These are phyloP conservation scores for Termitomyces sp. DNA, from an alignment of 768 basidiomycete species.

Conservation along the genomic window DNA sequence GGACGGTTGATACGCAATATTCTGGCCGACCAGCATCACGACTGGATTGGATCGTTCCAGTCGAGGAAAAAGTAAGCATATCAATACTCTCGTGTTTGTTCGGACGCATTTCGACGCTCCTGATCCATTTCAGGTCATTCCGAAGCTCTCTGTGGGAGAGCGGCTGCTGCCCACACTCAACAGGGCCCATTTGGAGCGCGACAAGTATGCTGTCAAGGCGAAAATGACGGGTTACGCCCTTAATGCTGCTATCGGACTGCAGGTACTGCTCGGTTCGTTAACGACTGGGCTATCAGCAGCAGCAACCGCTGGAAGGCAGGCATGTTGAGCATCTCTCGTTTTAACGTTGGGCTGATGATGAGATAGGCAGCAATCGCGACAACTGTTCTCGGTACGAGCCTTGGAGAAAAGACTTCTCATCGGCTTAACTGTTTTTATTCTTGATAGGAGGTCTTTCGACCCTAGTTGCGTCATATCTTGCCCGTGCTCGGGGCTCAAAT, in stretches of 20 bases:
- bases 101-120: background rate
- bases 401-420: background rate
- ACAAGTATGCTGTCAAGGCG: slow-evolving; percentile 43
- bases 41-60: slow-evolving; percentile 35
- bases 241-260: slow-evolving; percentile 52
- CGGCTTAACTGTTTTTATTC: background rate
- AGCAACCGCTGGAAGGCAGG: slow-evolving; percentile 32
- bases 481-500: slow-evolving; percentile 62
- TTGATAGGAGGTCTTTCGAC: slow-evolving; percentile 56
- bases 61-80: slow-evolving; percentile 4
- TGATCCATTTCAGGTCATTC: slow-evolving; percentile 5
- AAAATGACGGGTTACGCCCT: slow-evolving; percentile 28
- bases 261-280: slow-evolving; percentile 60
- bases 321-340: slow-evolving; percentile 13
- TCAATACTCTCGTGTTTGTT: background rate
- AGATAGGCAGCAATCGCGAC: slow-evolving; percentile 29
- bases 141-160: slow-evolving; percentile 37
- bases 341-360: background rate
- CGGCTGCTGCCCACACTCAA: slow-evolving; percentile 51
- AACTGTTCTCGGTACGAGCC: slow-evolving; percentile 27
- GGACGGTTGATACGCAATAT: slow-evolving; percentile 11
- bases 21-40: slow-evolving; percentile 19
- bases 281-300: slow-evolving; percentile 61
- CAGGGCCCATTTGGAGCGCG: slow-evolving; percentile 37
- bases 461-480: slow-evolving; percentile 68